phyloP scores from a whole-genome alignment of 1,284 basidiomycete genomes.

The Ceratobasidium sp. region DNA sequence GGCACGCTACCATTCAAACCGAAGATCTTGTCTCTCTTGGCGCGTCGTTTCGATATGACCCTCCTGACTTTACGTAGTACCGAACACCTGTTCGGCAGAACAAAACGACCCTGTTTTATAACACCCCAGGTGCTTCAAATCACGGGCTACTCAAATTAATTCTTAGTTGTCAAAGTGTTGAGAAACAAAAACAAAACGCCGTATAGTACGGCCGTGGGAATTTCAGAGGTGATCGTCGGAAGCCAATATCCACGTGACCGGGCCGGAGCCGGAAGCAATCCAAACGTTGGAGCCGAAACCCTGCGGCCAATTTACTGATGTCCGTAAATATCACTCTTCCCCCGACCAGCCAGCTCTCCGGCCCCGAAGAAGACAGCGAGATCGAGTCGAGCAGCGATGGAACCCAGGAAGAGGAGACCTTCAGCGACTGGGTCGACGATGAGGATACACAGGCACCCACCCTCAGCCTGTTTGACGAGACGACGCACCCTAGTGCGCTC shows the following conservation, averaged over 20 bases:
- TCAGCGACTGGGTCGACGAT: constrained; percentile 83
- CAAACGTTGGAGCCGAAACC: not conserved
- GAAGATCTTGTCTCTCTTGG: too few relatives aligned
- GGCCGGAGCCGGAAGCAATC: constrained; percentile 33
- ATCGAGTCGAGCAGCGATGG: constrained; percentile 12
- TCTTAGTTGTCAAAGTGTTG: not conserved
- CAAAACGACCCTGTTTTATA: too few relatives aligned
- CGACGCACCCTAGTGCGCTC: constrained; percentile 63
- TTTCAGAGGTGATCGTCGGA: not conserved
- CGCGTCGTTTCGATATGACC: too few relatives aligned
- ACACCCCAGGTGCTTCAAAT: too few relatives aligned
- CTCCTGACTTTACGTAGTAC: too few relatives aligned
- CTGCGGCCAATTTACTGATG: constrained; percentile 20
- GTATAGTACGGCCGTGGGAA: too few relatives aligned
- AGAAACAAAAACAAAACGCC: not conserved
- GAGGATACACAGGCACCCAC: constrained; percentile 63
- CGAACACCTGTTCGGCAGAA: too few relatives aligned
- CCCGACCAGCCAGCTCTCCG: constrained; percentile 25
- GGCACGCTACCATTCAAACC: too few relatives aligned
- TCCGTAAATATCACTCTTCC: constrained; percentile 31
- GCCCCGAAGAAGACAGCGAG: constrained; percentile 27
- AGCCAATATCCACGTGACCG: constrained; percentile 8
- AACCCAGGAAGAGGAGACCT: constrained; percentile 60
- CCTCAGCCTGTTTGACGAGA: constrained; percentile 82
- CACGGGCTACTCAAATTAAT: too few relatives aligned